Evolutionary conservation across 2,329 filamentous ascomycete genomes (phyloP).

Genomic region (Paraphaeosphaeria sporulosa): DNA sequence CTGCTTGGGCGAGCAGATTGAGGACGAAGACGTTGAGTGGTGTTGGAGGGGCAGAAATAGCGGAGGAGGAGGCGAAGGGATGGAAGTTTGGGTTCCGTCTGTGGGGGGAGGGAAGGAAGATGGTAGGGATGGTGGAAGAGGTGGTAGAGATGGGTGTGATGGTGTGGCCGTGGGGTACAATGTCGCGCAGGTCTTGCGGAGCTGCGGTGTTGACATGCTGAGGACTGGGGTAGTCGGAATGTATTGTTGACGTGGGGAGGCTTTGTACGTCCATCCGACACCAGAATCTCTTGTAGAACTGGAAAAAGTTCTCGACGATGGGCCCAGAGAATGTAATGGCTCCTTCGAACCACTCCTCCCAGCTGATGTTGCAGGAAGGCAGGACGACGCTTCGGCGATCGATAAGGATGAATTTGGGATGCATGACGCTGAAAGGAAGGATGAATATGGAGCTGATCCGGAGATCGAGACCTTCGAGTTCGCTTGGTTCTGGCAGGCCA

Average conservation of each 20-base stretch:
- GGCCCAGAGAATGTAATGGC: constrained; percentile 72
- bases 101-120: constrained; percentile 78
- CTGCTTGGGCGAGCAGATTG: constrained; percentile 66
- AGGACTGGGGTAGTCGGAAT: not conserved
- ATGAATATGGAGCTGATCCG: constrained; percentile 81
- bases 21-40: constrained; percentile 73
- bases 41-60: constrained; percentile 68
- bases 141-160: constrained; percentile 8
- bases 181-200: not conserved
- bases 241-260: constrained; percentile 1
- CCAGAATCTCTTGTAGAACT: constrained; percentile 78
- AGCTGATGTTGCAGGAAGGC: constrained; percentile 84
- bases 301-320: constrained; percentile 67
- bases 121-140: constrained; percentile 55
- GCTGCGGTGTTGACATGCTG: not conserved
- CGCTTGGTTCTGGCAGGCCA: constrained; percentile 66
- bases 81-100: constrained; percentile 72
- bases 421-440: constrained; percentile 83
- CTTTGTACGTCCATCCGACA: constrained; percentile 39
- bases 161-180: constrained; percentile 13
- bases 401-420: constrained; percentile 81
- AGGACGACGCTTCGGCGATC: constrained; percentile 73
- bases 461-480: constrained; percentile 69
- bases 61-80: constrained; percentile 41
- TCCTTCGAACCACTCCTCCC: constrained; percentile 87